Percentiles rank a stretch among this genome's conserved stretches.
phyloP scores from a whole-genome alignment of 352 stramenopile genomes.

The Phytophthora cactorum region DNA sequence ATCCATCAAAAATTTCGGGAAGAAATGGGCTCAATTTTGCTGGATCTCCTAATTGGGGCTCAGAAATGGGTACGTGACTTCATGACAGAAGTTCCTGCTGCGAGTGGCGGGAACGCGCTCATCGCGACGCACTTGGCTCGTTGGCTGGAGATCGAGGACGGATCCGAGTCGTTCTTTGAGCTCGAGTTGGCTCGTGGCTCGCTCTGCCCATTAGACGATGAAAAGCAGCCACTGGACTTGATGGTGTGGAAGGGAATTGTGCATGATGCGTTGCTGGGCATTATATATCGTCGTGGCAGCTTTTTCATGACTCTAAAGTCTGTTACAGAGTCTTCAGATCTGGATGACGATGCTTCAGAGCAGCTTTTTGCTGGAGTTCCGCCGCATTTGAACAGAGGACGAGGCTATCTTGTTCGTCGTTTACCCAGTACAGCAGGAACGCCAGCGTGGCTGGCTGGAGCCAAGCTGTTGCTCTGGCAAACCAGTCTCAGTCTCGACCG shows the following conservation, averaged over 20 bases:
- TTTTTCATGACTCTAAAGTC: slow-evolving; percentile 59
- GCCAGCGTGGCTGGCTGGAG: slow-evolving; percentile 48
- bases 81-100: slow-evolving; percentile 47
- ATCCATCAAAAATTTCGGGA: slow-evolving; percentile 38
- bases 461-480: slow-evolving; percentile 70
- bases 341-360: slow-evolving; percentile 36
- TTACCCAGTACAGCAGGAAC: slow-evolving; percentile 30
- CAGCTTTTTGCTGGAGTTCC: slow-evolving; percentile 60
- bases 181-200: slow-evolving; percentile 46
- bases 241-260: slow-evolving; percentile 71
- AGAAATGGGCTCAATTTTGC: slow-evolving; percentile 32
- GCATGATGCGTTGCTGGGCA: slow-evolving; percentile 52
- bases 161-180: slow-evolving; percentile 67
- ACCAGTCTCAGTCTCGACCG: slow-evolving; percentile 57
- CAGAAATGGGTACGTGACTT: slow-evolving; percentile 65
- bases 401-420: slow-evolving; percentile 59
- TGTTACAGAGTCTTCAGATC: slow-evolving; percentile 31
- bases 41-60: slow-evolving; percentile 54
- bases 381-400: slow-evolving; percentile 48
- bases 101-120: slow-evolving; percentile 34
- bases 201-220: slow-evolving; percentile 24
- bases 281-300: slow-evolving; percentile 55
- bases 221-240: slow-evolving; percentile 39
- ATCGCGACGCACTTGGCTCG: slow-evolving; percentile 44
- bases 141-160: slow-evolving; percentile 61